phyloP scores from a whole-genome alignment of 2,329 filamentous ascomycete species.

The Eutypella sp. region DNA sequence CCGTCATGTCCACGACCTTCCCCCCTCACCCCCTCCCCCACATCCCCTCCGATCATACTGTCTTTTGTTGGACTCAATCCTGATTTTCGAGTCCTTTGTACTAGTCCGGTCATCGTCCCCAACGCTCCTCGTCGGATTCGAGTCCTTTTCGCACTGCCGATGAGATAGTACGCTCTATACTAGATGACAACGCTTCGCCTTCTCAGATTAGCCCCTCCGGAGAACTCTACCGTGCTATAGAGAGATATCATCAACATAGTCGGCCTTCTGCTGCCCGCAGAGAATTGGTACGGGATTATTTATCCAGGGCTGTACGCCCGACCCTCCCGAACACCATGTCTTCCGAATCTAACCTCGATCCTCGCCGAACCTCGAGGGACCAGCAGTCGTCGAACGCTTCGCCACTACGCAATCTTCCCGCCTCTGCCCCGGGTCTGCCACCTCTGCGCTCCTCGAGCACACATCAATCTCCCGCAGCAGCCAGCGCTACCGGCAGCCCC shows the following conservation, averaged over 20 bases:
- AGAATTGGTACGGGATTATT: constrained; percentile 16
- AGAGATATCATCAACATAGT: constrained; percentile 31
- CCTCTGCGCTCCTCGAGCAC: constrained; percentile 31
- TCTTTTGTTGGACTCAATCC: constrained; percentile 1
- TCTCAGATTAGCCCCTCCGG: constrained; percentile 36
- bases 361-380: constrained; percentile 32
- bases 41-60: neutral
- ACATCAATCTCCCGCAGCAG: constrained; percentile 20
- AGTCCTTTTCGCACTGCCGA: constrained; percentile 24
- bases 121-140: constrained; percentile 18
- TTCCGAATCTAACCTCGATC: constrained; percentile 28
- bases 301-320: constrained; percentile 20
- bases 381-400: constrained; percentile 21
- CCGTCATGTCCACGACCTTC: too few species aligned
- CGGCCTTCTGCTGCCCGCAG: constrained; percentile 13
- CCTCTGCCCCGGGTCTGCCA: constrained; percentile 28
- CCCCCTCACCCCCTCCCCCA: too few species aligned
- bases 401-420: constrained; percentile 17
- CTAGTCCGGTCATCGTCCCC: constrained; percentile 27
- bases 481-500: constrained; percentile 18
- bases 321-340: constrained; percentile 28
- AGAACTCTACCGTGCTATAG: constrained; percentile 39
- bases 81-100: constrained; percentile 4
- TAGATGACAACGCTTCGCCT: constrained; percentile 32
- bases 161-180: constrained; percentile 32